Percentiles rank a stretch among this genome's conserved stretches.
These are phyloP conservation scores for Aspergillus fumigatiaffinis DNA, from an alignment of 2,329 filamentous ascomycete genomes.

Conservation along the genomic window DNA sequence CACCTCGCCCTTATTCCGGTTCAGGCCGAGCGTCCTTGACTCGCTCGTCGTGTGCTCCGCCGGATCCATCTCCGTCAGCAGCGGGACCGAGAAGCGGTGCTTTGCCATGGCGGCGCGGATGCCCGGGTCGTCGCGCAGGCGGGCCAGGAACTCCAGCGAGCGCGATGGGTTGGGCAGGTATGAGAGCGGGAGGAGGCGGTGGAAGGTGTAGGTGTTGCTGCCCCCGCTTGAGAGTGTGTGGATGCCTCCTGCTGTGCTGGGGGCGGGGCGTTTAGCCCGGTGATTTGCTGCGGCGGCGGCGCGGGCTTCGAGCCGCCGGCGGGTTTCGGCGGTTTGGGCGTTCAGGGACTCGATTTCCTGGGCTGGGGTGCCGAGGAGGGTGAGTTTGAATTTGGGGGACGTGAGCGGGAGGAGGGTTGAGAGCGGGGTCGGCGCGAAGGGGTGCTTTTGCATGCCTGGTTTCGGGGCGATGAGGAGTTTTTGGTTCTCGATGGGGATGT, in stretches of 20 bases:
- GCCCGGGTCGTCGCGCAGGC: conserved; percentile 76
- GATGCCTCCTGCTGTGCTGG: conserved; percentile 16
- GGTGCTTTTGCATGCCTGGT: conserved; percentile 44
- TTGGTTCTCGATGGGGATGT: conserved; percentile 40
- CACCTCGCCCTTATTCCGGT: conserved; percentile 80
- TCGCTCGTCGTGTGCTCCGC: conserved; percentile 76
- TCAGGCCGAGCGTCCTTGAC: conserved; percentile 78
- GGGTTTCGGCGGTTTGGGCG: conserved; percentile 27
- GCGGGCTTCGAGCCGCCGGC: conserved; percentile 28
- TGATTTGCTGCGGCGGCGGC: conserved; percentile 19
- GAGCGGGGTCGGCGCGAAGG: conserved; percentile 38
- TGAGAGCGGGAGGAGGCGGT: conserved; percentile 67
- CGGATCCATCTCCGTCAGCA: conserved; percentile 96
- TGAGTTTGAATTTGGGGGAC: conserved; percentile 43
- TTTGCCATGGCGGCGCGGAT: conserved; percentile 79
- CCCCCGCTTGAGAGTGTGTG: conserved; percentile 26
- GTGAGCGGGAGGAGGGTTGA: conserved; percentile 27
- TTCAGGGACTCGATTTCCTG: conserved; percentile 42
- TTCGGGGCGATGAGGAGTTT: conserved; percentile 47
- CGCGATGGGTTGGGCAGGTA: conserved; percentile 74
- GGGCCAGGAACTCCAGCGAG: conserved; percentile 67
- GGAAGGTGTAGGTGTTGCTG: conserved; percentile 78
- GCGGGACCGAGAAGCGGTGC: conserved; percentile 77
- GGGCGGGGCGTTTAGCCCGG: conserved; percentile 1
- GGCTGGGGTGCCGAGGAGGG: conserved; percentile 42